A percentile compares a stretch with the other conserved stretches of the same genome.
Conservation (phyloP, 1,284 basidiomycete species). For the Apiotrichum sp. region DNA sequence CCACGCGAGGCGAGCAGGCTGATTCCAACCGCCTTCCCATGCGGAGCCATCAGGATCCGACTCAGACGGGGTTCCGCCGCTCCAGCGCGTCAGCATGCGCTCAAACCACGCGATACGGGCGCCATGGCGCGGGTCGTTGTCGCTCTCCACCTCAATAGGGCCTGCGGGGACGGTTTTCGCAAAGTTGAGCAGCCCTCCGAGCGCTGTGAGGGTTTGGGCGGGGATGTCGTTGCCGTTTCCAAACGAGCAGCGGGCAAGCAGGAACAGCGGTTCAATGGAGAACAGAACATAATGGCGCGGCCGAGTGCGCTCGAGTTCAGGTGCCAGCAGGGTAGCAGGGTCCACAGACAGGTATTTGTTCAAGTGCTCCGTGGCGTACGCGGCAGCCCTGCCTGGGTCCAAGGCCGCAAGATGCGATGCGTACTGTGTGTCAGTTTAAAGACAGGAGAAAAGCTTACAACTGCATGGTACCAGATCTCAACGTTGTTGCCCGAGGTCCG, state of each 20-base stretch:
- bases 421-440: conserved; percentile 8
- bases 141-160: conserved; percentile 23
- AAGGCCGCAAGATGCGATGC: conserved; percentile 23
- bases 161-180: conserved; percentile 18
- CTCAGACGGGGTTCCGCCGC: conserved; percentile 4
- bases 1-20: conserved; percentile 26
- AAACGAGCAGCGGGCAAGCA: conserved; percentile 16
- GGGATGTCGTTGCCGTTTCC: neutral
- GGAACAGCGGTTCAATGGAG: conserved; percentile 29
- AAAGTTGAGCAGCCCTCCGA: conserved; percentile 16
- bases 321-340: conserved; percentile 17
- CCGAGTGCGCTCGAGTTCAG: conserved; percentile 22
- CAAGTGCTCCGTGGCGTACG: conserved; percentile 11
- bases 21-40: conserved; percentile 33
- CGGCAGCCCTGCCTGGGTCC: conserved; percentile 7
- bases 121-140: conserved; percentile 21
- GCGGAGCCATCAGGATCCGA: conserved; percentile 21
- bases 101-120: conserved; percentile 27
- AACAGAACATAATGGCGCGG: conserved; percentile 33
- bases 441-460: conserved; percentile 17
- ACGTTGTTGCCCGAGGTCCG: conserved; percentile 25
- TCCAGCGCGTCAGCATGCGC: conserved; percentile 22
- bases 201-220: conserved; percentile 6
- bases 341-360: neutral
- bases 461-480: conserved; percentile 31